Evolutionary conservation across 495 filamentous ascomycete species (phyloP).

Genomic region (Daldinia loculata): DNA sequence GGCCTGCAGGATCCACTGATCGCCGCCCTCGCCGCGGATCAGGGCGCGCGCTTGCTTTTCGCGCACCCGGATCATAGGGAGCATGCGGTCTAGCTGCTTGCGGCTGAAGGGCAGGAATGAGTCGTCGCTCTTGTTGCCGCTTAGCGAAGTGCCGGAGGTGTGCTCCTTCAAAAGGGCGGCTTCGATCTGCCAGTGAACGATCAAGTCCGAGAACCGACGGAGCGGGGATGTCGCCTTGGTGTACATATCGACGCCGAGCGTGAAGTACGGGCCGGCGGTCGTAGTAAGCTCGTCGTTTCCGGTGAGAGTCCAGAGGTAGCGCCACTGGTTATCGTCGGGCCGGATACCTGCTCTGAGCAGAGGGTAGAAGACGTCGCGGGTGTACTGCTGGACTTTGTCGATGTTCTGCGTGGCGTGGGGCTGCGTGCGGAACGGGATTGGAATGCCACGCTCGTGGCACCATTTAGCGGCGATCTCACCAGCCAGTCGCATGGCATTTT

Average conservation of each 20-base stretch:
- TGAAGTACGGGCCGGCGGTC: conserved; percentile 61
- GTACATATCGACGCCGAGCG: conserved; percentile 75
- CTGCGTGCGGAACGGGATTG: conserved; percentile 77
- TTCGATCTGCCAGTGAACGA: conserved; percentile 94
- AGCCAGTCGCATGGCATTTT: conserved; percentile 77
- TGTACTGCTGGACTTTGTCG: conserved; percentile 54
- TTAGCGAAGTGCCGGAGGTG: conserved; percentile 60
- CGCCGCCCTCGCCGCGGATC: conserved; percentile 45
- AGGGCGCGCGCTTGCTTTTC: conserved; percentile 54
- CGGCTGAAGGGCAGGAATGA: conserved; percentile 70
- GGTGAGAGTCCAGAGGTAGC: conserved; percentile 65
- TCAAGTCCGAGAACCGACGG: conserved; percentile 80
- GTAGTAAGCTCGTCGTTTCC: conserved; percentile 63
- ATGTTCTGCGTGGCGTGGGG: conserved; percentile 63
- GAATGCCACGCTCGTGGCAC: conserved; percentile 78
- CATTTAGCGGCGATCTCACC: conserved; percentile 76
- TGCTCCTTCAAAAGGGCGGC: conserved; percentile 77
- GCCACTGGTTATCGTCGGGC: conserved; percentile 67
- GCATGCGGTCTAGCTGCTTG: conserved; percentile 60
- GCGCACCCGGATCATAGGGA: conserved; percentile 60
- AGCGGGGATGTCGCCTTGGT: conserved; percentile 86
- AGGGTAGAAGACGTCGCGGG: conserved; percentile 59
- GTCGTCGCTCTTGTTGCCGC: conserved; percentile 45
- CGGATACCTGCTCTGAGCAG: conserved; percentile 61
- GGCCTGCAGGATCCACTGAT: conserved; percentile 71